Evolutionary conservation across 495 filamentous ascomycete genomes (phyloP), one percentile per base, ranked within the genome.

Genomic region (Hypoxylon intermedium): DNA sequence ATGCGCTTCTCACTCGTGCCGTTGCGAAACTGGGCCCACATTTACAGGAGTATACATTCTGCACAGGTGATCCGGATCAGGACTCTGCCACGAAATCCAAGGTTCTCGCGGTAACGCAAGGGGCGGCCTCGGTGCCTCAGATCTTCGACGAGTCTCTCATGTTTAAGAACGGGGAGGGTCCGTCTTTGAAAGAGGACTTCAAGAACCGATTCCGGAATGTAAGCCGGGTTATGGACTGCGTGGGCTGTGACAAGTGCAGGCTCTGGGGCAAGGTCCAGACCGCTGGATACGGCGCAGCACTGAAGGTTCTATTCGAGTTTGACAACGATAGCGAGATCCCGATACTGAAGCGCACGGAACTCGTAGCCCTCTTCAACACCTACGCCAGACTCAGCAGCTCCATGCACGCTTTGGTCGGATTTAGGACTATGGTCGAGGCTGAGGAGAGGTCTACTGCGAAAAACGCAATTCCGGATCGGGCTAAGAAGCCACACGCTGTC

Each of bases 181-280:
- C 81, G n/a, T 81, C 80, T 2, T 79, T 98, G 31, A 98, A 97
- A 71, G 95, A 98, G 71, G 94, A 98, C 70, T 98, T 98, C 82
- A 88, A 91, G 64, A 93, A 95, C 70, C 90, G 94, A 11, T 98
- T 98, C 83, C 84, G 94, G 62, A 98, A 98, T 63, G 91, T 98
- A 48, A 92, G 88, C 63, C 85, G 94, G 16, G 77, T 98, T 65
- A 98, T 98, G 94, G 94, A 98, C 75, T 98, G 94, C 72, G 94
- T 98, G 12, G 94, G 94, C 16, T 98, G 94, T 74, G 94, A 98
- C 77, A 98, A 98, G 77, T 98, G 94, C 76, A 86, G 94, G 12
- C 85, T 98, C 2, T 98, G 94, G 95, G 94, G 94, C 44, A 98
- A 98, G 74, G 74, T 98, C n/a, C 94, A 98, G 72, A 94, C 92